A percentile compares a stretch with the other conserved stretches of the same genome.
Conservation (phyloP, 176 grass and related monocot genomes). For the Oryza nivara region DNA sequence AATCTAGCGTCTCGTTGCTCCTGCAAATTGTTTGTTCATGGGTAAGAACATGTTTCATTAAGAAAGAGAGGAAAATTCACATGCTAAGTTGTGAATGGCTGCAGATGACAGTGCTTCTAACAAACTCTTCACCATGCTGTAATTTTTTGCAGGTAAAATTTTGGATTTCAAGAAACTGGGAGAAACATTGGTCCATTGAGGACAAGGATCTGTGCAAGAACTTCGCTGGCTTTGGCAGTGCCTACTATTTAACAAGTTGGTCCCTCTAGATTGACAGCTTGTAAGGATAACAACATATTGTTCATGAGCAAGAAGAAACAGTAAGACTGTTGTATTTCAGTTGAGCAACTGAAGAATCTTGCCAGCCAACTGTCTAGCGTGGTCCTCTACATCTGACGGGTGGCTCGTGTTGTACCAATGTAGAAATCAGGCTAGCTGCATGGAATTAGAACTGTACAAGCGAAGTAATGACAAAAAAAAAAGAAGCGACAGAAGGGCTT, state of each 20-base stretch:
- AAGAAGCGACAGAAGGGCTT: background rate
- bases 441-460: slow-evolving; percentile 21
- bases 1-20: slow-evolving; percentile 49
- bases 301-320: slow-evolving; percentile 49
- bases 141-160: background rate
- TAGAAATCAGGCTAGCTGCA: slow-evolving; percentile 1
- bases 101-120: background rate
- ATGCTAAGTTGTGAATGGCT: slow-evolving; percentile 3
- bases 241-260: slow-evolving; percentile 7
- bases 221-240: background rate
- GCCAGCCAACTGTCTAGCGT: slow-evolving; percentile 37
- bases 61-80: background rate
- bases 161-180: slow-evolving; percentile 31
- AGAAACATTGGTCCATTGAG: slow-evolving; percentile 28
- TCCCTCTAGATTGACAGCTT: slow-evolving; percentile 45
- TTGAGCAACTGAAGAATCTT: slow-evolving; percentile 56
- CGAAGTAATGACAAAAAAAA: slow-evolving; percentile 17
- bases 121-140: background rate
- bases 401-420: slow-evolving; percentile 32
- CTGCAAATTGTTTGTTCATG: slow-evolving; percentile 39
- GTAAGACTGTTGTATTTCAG: slow-evolving; percentile 41
- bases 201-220: slow-evolving; percentile 29
- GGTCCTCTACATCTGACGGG: slow-evolving; percentile 45
- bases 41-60: slow-evolving; percentile 25
- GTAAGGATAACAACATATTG: slow-evolving; percentile 40